Evolutionary conservation across 495 filamentous ascomycete genomes (phyloP).

Genomic region (Neurospora sp.): DNA sequence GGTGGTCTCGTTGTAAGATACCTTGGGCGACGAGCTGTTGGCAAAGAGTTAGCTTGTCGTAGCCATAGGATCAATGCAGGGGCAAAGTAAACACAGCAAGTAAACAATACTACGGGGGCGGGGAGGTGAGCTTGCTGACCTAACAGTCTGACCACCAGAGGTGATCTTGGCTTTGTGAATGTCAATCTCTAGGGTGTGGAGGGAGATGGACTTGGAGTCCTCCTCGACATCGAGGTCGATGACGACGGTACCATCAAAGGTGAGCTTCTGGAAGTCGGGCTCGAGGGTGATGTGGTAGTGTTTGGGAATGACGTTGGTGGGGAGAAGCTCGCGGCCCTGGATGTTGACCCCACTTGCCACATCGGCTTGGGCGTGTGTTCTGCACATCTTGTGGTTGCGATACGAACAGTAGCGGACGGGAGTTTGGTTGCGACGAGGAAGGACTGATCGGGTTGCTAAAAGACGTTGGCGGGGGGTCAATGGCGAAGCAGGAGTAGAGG

Average conservation of each 20-base stretch:
- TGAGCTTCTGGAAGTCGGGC: constrained; percentile 60
- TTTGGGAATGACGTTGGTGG: constrained; percentile 51
- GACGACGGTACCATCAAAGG: constrained; percentile 56
- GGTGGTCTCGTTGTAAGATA: constrained; percentile 51
- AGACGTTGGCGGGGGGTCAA: constrained; percentile 1
- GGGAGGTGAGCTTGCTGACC: constrained; percentile 16
- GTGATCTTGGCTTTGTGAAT: constrained; percentile 65
- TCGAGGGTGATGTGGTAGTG: constrained; percentile 69
- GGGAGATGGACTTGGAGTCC: constrained; percentile 72
- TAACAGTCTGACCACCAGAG: constrained; percentile 37
- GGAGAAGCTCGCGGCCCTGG: constrained; percentile 48
- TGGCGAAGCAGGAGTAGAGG: constrained; percentile 4
- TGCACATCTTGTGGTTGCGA: constrained; percentile 48
- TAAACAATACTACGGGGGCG: not conserved
- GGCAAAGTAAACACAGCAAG: not conserved
- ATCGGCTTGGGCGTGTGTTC: constrained; percentile 32
- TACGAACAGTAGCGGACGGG: constrained; percentile 40
- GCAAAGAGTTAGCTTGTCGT: constrained; percentile 9
- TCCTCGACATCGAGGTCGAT: constrained; percentile 77
- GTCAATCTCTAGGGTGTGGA: constrained; percentile 80
- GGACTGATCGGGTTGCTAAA: constrained; percentile 6
- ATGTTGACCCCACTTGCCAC: constrained; percentile 35
- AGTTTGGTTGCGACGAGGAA: constrained; percentile 13
- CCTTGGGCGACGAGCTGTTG: constrained; percentile 38
- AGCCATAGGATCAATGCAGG: not conserved